These are phyloP conservation scores for Neoboletus subvelutipes DNA, from an alignment of 768 basidiomycete species.

Conservation along the genomic window DNA sequence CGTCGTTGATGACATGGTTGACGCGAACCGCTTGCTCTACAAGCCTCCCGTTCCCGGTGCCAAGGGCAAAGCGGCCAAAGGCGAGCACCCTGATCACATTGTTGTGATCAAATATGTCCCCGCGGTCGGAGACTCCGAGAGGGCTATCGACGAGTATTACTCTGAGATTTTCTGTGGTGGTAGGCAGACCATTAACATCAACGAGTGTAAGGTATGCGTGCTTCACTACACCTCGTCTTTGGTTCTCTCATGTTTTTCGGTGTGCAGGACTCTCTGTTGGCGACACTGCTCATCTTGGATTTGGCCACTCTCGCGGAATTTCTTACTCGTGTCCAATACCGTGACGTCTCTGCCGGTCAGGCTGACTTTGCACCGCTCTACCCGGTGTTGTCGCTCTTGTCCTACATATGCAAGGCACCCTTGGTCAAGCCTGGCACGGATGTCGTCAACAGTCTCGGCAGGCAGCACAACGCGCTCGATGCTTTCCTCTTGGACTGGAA, in stretches of 20 bases:
- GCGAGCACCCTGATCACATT: conserved; percentile 97
- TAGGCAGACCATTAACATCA: conserved; percentile 91
- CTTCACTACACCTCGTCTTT: rapidly evolving
- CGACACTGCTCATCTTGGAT: conserved; percentile 95
- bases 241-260: background rate
- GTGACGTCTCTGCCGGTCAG: conserved; percentile 45
- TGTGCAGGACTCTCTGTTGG: conserved; percentile 84
- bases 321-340: conserved; percentile 90
- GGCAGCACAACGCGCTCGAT: conserved; percentile 94
- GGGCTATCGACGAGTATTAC: conserved; percentile 99
- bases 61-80: conserved; percentile 63
- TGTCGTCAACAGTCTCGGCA: conserved; percentile 92
- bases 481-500: conserved; percentile 87
- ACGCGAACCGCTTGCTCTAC: conserved; percentile 84
- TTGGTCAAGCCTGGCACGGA: conserved; percentile 91
- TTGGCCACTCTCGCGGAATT: conserved; percentile 91
- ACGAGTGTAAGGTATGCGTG: conserved; percentile 85
- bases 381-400: conserved; percentile 87
- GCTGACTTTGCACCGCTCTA: conserved; percentile 81
- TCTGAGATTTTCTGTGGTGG: conserved; percentile 98
- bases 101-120: conserved; percentile 98
- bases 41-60: conserved; percentile 67
- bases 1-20: conserved; percentile 98
- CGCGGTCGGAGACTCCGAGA: conserved; percentile 95
- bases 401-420: conserved; percentile 98